Percentiles rank a stretch among this genome's conserved stretches.
Conservation (phyloP, 768 basidiomycete genomes). For the Suillus placidus region DNA sequence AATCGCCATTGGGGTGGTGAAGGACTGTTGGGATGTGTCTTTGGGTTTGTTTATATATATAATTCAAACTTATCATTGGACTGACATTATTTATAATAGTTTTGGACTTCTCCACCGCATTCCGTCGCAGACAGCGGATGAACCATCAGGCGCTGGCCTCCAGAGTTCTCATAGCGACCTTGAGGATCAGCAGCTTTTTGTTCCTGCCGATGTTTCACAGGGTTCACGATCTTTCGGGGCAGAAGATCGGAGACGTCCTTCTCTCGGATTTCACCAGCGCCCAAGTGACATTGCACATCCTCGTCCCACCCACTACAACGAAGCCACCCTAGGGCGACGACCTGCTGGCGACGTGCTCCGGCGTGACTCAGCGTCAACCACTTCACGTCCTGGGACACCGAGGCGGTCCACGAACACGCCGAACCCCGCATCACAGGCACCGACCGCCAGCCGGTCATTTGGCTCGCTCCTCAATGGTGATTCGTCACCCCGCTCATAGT, state of each 20-base stretch:
- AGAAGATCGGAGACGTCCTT: slow-evolving; percentile 14
- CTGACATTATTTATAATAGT: slow-evolving; percentile 39
- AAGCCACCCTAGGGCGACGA: slow-evolving; percentile 19
- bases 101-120: slow-evolving; percentile 94
- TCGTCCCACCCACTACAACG: slow-evolving; percentile 28
- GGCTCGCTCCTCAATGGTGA: slow-evolving; percentile 51
- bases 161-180: slow-evolving; percentile 51
- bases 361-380: slow-evolving; percentile 19
- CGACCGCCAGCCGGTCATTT: slow-evolving; percentile 35
- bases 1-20: slow-evolving; percentile 98
- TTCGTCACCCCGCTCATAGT: slow-evolving; percentile 44
- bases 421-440: slow-evolving; percentile 34
- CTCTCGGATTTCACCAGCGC: slow-evolving; percentile 12
- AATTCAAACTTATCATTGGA: neutral
- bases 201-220: slow-evolving; percentile 61
- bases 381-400: slow-evolving; percentile 30
- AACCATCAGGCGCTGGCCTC: slow-evolving; percentile 58
- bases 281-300: slow-evolving; percentile 31
- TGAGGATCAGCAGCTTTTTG: slow-evolving; percentile 69
- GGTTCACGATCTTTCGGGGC: slow-evolving; percentile 9
- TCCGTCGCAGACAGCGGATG: slow-evolving; percentile 71
- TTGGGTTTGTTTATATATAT: slow-evolving; percentile 64
- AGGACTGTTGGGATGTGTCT: slow-evolving; percentile 92
- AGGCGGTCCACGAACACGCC: slow-evolving; percentile 30
- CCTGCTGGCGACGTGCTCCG: slow-evolving; percentile 14